Evolutionary conservation across 768 basidiomycete genomes (phyloP).

Genomic region (Trichaptum fuscoviolaceum): DNA sequence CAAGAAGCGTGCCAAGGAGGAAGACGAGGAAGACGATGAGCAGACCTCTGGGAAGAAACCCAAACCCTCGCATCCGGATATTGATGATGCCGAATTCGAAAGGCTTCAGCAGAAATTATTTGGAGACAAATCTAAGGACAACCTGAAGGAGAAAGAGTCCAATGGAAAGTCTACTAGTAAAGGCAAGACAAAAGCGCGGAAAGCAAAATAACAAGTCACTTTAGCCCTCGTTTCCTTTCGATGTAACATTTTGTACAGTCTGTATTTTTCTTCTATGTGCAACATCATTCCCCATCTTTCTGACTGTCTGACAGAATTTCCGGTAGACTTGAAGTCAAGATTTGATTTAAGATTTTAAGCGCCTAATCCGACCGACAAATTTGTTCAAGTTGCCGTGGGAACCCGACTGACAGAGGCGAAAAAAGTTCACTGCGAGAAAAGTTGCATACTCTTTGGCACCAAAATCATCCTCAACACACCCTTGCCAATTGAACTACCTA

Average conservation of each 20-base stretch:
- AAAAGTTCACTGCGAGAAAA: background rate
- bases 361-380: too few species aligned
- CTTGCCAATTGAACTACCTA: background rate
- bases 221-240: background rate
- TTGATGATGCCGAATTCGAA: slow-evolving; percentile 62
- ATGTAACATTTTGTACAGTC: background rate
- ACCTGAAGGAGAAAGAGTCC: background rate
- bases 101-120: slow-evolving; percentile 55
- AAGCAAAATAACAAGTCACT: background rate
- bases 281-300: too few species aligned
- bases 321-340: too few species aligned
- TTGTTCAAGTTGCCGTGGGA: too few species aligned
- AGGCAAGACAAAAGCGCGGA: background rate
- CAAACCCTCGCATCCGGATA: slow-evolving; percentile 44
- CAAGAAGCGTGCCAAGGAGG: slow-evolving; percentile 29
- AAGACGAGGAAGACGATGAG: slow-evolving; percentile 32
- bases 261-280: background rate
- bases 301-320: too few species aligned
- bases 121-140: slow-evolving; percentile 16
- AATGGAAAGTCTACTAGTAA: background rate
- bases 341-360: too few species aligned
- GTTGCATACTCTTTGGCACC: background rate
- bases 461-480: background rate
- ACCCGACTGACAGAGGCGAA: too few species aligned
- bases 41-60: slow-evolving; percentile 44